These are phyloP conservation scores for Grifola frondosa DNA, from an alignment of 1,284 basidiomycete genomes.

Conservation along the genomic window DNA sequence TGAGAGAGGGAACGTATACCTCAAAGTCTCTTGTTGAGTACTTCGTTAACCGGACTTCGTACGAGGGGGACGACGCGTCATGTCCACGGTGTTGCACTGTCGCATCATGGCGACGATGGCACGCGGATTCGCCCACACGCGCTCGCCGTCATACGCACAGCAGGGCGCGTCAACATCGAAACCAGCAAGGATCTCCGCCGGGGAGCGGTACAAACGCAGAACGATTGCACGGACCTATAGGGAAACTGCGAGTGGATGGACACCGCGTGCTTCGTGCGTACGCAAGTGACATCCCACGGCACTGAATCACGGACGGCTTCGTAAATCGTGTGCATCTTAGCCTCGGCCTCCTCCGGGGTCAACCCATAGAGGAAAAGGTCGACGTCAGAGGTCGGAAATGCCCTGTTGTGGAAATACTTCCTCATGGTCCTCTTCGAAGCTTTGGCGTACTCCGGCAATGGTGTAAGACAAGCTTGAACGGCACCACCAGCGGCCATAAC, in stretches of 20 bases:
- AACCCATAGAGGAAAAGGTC: constrained; percentile 63
- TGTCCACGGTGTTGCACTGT: constrained; percentile 58
- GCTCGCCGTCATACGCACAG: constrained; percentile 53
- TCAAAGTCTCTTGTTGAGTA: constrained; percentile 55
- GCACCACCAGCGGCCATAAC: constrained; percentile 61
- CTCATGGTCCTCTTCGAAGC: constrained; percentile 52
- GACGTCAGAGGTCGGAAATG: constrained; percentile 60
- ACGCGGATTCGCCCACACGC: constrained; percentile 57
- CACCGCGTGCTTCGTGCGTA: constrained; percentile 60
- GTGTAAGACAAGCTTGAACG: constrained; percentile 53
- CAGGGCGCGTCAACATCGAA: constrained; percentile 64
- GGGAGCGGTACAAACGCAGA: constrained; percentile 53
- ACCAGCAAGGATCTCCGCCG: constrained; percentile 59
- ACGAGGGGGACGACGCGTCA: constrained; percentile 59
- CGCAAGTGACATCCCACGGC: constrained; percentile 64
- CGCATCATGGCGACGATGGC: constrained; percentile 58
- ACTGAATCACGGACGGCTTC: constrained; percentile 61
- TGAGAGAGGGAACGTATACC: constrained; percentile 50
- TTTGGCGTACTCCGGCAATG: constrained; percentile 45
- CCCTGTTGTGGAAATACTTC: constrained; percentile 51
- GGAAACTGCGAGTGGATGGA: constrained; percentile 67
- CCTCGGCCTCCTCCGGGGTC: constrained; percentile 55
- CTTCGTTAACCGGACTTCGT: constrained; percentile 58
- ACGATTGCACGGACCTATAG: constrained; percentile 60
- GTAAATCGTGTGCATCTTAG: constrained; percentile 55